Conservation (phyloP, 225 moss, liverwort and hornwort species). For the Thuidium tamariscinum region DNA sequence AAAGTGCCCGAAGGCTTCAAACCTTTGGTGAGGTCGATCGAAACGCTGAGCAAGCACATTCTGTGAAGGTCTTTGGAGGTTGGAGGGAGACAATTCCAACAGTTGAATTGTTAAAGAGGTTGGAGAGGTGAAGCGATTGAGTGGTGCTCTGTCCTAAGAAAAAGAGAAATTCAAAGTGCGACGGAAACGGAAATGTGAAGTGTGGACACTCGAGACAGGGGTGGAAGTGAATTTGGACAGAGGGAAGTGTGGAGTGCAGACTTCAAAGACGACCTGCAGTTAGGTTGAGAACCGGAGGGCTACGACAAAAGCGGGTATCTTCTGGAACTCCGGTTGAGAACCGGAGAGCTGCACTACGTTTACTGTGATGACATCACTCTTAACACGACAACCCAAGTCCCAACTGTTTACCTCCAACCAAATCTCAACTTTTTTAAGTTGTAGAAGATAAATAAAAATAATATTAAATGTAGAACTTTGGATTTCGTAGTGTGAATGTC, state of each 20-base stretch:
- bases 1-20: background rate
- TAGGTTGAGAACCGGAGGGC: background rate
- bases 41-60: background rate
- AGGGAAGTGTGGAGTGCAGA: background rate
- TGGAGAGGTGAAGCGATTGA: background rate
- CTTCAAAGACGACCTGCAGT: no score
- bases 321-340: background rate
- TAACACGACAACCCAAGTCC: background rate
- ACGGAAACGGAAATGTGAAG: background rate
- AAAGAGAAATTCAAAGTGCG: background rate
- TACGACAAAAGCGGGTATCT: background rate
- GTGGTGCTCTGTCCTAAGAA: background rate
- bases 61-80: background rate
- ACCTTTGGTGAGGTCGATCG: background rate
- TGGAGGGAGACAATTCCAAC: background rate
- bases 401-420: no score
- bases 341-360: background rate
- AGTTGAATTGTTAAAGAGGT: background rate
- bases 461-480: background rate
- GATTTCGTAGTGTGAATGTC: background rate
- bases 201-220: background rate
- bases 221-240: background rate
- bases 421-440: fast-evolving
- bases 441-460: background rate
- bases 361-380: no score